A percentile compares a stretch with the other conserved stretches of the same genome.
These are phyloP conservation scores for Conticribra weissflogii DNA, from an alignment of 108 stramenopile genomes.

Conservation along the genomic window DNA sequence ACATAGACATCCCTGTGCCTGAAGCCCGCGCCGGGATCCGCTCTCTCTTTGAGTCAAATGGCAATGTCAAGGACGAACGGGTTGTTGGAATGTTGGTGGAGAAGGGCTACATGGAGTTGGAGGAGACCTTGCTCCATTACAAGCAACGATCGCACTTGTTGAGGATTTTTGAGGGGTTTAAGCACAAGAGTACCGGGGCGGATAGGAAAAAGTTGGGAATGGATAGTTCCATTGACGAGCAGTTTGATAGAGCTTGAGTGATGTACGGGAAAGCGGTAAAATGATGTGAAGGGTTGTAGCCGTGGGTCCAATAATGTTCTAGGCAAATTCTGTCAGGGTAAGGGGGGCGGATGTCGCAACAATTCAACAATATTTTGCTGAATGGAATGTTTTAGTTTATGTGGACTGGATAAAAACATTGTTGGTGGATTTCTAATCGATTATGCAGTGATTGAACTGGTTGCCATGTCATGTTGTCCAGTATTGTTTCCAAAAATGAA, in stretches of 20 bases:
- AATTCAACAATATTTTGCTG: no score
- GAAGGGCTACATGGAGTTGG: slow-evolving; percentile 89
- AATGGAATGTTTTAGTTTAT: no score
- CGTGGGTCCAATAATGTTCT: no score
- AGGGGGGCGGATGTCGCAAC: no score
- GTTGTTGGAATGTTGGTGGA: slow-evolving; percentile 87
- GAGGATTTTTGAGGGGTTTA: slow-evolving; percentile 77
- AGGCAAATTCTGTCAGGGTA: no score
- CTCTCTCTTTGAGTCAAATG: slow-evolving; percentile 70
- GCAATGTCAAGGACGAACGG: slow-evolving; percentile 75
- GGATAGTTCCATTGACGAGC: slow-evolving; percentile 65
- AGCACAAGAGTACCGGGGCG: slow-evolving; percentile 58
- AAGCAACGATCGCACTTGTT: slow-evolving; percentile 90
- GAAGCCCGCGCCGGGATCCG: slow-evolving; percentile 72
- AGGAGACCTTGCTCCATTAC: slow-evolving; percentile 91
- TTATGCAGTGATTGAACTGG: no score
- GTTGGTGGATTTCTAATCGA: no score
- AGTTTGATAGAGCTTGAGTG: slow-evolving; percentile 58
- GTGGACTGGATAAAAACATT: no score
- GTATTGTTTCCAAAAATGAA: no score
- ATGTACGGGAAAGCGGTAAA: background rate
- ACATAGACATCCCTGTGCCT: slow-evolving; percentile 81
- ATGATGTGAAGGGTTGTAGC: background rate
- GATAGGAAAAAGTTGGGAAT: slow-evolving; percentile 69
- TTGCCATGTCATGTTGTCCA: no score